Conservation (phyloP, 805 yeast species). For the Nakazawaea wickerhamii region DNA sequence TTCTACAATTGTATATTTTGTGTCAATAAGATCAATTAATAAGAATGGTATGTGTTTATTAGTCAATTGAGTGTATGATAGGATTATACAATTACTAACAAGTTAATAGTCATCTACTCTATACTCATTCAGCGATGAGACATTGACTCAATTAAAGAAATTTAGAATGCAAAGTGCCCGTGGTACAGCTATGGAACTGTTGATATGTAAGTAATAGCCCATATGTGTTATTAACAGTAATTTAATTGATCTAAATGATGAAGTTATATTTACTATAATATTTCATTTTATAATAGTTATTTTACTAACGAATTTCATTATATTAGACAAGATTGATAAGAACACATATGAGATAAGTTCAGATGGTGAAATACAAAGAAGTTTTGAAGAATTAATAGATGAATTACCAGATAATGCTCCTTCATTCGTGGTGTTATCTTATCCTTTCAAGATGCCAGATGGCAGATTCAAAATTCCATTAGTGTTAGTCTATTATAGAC, state of each 20-base stretch:
- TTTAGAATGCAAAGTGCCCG: conserved; percentile 73
- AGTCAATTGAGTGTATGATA: neutral
- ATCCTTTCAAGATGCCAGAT: conserved; percentile 64
- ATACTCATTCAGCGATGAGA: conserved; percentile 58
- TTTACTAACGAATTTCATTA: neutral
- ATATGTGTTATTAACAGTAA: conserved; percentile 3
- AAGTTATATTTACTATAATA: neutral
- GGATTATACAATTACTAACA: neutral
- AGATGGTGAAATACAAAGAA: conserved; percentile 43
- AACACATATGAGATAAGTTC: conserved; percentile 43
- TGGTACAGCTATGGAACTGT: conserved; percentile 53
- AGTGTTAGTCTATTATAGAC: conserved; percentile 82
- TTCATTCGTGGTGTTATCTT: conserved; percentile 67
- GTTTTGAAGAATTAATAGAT: conserved; percentile 61
- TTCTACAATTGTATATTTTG: neutral
- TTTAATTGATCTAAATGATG: conserved; percentile 10
- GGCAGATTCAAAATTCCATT: conserved; percentile 72
- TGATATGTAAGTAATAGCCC: conserved; percentile 43
- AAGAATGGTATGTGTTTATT: neutral
- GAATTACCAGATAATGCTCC: conserved; percentile 81
- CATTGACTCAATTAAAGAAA: conserved; percentile 55
- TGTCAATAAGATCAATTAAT: neutral
- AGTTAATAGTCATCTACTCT: conserved; percentile 40
- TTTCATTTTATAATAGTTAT: no score
- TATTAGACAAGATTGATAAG: conserved; percentile 49